Percentiles rank a stretch among this genome's conserved stretches.
phyloP scores from a whole-genome alignment of 2,329 filamentous ascomycete genomes.

The Ophiostoma tasmaniense region DNA sequence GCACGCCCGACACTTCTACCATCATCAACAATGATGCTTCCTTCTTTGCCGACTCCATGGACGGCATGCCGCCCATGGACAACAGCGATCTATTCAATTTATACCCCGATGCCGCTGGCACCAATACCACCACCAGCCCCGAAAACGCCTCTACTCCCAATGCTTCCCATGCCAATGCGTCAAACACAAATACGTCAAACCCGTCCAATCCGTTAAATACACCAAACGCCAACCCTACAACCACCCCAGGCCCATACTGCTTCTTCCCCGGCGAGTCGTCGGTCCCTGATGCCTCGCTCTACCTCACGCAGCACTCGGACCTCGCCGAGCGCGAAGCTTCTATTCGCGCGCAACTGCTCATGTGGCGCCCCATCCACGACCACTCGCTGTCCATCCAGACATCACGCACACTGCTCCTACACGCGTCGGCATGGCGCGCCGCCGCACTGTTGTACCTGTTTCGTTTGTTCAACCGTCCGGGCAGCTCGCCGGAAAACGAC shows the following conservation, averaged over 20 bases:
- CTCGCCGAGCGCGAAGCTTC: constrained; percentile 15
- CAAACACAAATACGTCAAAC: no score
- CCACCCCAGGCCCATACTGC: background rate
- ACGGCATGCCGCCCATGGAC: background rate
- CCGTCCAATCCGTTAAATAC: no score
- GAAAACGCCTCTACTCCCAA: background rate
- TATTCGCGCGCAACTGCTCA: constrained; percentile 16
- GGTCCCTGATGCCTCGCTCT: background rate
- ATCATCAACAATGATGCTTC: background rate
- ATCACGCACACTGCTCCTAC: constrained; percentile 16
- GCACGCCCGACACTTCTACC: background rate
- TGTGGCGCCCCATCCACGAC: constrained; percentile 19
- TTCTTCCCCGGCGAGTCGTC: constrained; percentile 8
- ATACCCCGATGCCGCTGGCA: background rate
- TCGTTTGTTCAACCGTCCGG: constrained; percentile 18
- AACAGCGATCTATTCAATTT: background rate
- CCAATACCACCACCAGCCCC: background rate
- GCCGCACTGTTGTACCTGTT: constrained; percentile 18
- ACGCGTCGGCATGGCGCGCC: constrained; percentile 18
- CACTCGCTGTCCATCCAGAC: constrained; percentile 14
- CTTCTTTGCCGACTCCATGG: background rate
- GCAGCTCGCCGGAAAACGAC: constrained; percentile 14
- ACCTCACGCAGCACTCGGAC: constrained; percentile 6
- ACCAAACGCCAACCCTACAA: background rate
- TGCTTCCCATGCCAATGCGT: no score